Evolutionary conservation across 1,284 basidiomycete species (phyloP).

Genomic region (Ustilago bromivora): DNA sequence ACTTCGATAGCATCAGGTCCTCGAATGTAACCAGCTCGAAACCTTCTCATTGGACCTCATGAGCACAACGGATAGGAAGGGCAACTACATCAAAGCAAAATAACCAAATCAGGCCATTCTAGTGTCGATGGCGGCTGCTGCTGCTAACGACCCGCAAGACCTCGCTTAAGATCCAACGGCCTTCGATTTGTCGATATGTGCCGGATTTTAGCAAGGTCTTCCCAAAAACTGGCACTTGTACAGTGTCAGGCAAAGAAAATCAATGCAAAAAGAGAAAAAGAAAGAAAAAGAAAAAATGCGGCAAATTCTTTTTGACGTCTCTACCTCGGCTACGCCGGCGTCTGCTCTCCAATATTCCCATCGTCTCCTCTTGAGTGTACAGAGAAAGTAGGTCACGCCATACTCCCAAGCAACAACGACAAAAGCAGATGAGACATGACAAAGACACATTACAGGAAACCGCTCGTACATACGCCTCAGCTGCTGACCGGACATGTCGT

Average conservation of each 20-base stretch:
- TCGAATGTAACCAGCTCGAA: too few species aligned
- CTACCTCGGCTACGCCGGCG: constrained; percentile 8
- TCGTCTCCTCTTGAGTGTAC: not conserved
- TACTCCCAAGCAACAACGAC: not conserved
- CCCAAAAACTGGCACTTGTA: not conserved
- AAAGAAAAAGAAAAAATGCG: constrained; percentile 5
- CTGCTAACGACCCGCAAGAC: not conserved
- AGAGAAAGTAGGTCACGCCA: not conserved
- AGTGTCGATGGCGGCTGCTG: not conserved
- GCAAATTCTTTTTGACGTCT: constrained; percentile 1
- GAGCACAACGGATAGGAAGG: not conserved
- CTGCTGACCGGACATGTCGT: not conserved
- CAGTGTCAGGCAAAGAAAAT: not conserved
- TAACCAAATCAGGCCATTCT: constrained; percentile 6
- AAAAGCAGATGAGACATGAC: not conserved
- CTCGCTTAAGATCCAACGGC: constrained; percentile 1
- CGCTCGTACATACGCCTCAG: not conserved
- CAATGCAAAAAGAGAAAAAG: not conserved
- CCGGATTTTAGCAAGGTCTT: not conserved
- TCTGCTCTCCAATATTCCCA: not conserved
- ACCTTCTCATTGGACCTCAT: too few species aligned
- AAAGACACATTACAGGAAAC: not conserved
- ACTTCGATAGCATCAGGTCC: too few species aligned
- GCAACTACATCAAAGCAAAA: not conserved
- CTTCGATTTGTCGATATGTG: not conserved